Evolutionary conservation across 2,329 filamentous ascomycete genomes (phyloP), one percentile per base, ranked within the genome.

Genomic region (Colletotrichum noveboracense): DNA sequence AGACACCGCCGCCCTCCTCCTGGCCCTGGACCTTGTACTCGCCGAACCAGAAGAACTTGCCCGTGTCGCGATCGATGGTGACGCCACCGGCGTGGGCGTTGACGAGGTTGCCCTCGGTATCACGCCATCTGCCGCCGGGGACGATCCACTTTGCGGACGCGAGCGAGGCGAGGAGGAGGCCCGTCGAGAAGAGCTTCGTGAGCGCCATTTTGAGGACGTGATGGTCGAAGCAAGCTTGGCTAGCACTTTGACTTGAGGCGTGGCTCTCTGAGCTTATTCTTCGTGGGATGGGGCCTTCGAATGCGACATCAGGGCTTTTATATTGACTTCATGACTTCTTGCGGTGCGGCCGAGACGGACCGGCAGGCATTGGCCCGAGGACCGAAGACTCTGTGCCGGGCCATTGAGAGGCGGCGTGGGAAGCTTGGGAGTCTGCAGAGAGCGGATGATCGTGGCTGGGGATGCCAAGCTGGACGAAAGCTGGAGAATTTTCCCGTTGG

Each of bases 51-150:
- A 88, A 93, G 80, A 91, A 93, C 75, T 86, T 89, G 18, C 88
- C 88, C 0, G 86, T 87, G 7, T 87, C 85, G 52, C 88, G 81
- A 55, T 92, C 90, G 0, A 89, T 80, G 0, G 87, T 87, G 8
- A 93, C 84, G 14, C 88, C 88, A 2, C 91, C 91, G 2, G 91
- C 91, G 79, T 93, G 91, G 2, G 91, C 91, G 68, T 91, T 93
- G 69, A 93, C 88, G 14, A 92, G 80, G n/a, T 89, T 87, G 1
- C 91, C 91, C 4, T 91, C 86, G 0, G 89, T 93, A 77, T 92
- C 91, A 21, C 83, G 86, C 91, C 91, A 93, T 80, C 90, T 84
- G 0, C 86, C 91, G 5, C 91, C 91, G 0, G 91, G 91, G 4
- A 92, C 90, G 64, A 93, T 93, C 82, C 90, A 93, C 80, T 88